phyloP scores from a whole-genome alignment of 1,139 yeast genomes.

The Saccharomycopsis hybrid region DNA sequence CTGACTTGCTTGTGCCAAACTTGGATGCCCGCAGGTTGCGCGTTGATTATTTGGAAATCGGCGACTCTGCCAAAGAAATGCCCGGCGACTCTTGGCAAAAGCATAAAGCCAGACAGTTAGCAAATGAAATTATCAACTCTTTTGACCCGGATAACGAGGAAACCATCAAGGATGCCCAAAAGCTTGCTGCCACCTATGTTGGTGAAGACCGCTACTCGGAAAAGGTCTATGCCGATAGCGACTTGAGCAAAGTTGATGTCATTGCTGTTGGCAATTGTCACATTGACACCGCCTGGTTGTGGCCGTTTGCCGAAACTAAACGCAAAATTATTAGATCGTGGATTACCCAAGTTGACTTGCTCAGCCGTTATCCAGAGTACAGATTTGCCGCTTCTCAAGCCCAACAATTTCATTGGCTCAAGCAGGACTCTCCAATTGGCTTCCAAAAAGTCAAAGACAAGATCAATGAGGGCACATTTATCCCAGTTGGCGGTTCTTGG shows the following conservation, averaged over 20 bases:
- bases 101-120: constrained; percentile 70
- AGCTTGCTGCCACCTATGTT: constrained; percentile 55
- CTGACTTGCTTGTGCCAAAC: constrained; percentile 80
- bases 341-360: constrained; percentile 83
- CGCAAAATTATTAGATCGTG: constrained; percentile 90
- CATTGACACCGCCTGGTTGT: constrained; percentile 95
- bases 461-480: constrained; percentile 65
- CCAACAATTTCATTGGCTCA: constrained; percentile 92
- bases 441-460: constrained; percentile 51
- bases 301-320: constrained; percentile 97
- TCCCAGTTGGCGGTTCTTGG: constrained; percentile 96
- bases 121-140: constrained; percentile 73
- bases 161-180: constrained; percentile 55
- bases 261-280: constrained; percentile 92
- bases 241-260: constrained; percentile 40
- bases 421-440: constrained; percentile 76
- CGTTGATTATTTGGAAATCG: constrained; percentile 80
- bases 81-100: constrained; percentile 74
- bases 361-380: constrained; percentile 87
- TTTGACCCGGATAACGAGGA: constrained; percentile 51
- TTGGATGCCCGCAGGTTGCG: constrained; percentile 69
- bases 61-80: constrained; percentile 88
- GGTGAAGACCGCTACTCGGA: constrained; percentile 61
- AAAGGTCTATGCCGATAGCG: constrained; percentile 44
- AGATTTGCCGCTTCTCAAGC: constrained; percentile 93